phyloP scores from a whole-genome alignment of 2,329 filamentous ascomycete species.

The Ceratocystis ficicola region DNA sequence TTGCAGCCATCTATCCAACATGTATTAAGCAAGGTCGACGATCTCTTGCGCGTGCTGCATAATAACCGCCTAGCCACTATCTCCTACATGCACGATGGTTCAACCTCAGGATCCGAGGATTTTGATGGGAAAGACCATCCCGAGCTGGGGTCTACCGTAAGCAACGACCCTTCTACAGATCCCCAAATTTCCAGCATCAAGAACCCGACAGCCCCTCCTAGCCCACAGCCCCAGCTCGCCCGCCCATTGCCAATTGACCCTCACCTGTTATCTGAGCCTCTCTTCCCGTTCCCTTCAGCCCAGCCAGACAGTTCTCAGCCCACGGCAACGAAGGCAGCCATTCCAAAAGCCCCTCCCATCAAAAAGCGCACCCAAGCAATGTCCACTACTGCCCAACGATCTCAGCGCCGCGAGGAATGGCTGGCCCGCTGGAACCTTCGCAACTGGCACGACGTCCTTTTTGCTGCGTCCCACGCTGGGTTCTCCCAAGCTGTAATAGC shows the following conservation, averaged over 20 bases:
- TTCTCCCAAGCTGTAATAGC: constrained; percentile 54
- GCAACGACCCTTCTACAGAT: background rate
- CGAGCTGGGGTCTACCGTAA: background rate
- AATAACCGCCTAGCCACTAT: constrained; percentile 41
- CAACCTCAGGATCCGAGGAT: constrained; percentile 21
- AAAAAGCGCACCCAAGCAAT: background rate
- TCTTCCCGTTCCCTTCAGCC: constrained; percentile 6
- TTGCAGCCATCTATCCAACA: constrained; percentile 59
- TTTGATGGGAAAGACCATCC: background rate
- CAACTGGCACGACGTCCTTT: constrained; percentile 79
- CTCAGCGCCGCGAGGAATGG: constrained; percentile 24
- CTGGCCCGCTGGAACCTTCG: constrained; percentile 38
- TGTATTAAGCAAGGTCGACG: constrained; percentile 57
- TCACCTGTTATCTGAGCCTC: background rate
- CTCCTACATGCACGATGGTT: constrained; percentile 2
- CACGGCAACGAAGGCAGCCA: background rate
- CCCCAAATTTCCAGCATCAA: background rate
- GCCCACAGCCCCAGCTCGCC: background rate
- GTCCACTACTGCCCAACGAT: background rate
- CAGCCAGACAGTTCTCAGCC: background rate
- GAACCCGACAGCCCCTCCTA: background rate
- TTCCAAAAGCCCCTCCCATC: background rate
- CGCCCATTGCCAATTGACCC: background rate
- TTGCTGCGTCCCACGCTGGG: constrained; percentile 61
- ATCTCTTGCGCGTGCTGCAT: constrained; percentile 57